Conservation (phyloP, 805 yeast genomes). For the Zygoascus biomembranicola region DNA sequence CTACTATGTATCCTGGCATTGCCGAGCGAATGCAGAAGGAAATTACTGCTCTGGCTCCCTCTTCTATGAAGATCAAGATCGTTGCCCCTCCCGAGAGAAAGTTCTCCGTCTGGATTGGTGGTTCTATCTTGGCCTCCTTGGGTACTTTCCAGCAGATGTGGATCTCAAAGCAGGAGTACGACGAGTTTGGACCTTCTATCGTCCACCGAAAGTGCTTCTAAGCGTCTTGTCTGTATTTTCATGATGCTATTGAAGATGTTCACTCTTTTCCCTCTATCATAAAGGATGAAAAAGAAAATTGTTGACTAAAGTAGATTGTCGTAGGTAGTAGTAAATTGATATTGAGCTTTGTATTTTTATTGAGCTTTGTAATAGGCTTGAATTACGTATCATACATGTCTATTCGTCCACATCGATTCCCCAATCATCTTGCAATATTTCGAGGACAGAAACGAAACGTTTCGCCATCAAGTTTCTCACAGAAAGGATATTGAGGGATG, state of each 20-base stretch:
- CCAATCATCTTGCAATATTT: neutral
- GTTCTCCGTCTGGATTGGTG: slow-evolving; percentile 99
- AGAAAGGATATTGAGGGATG: slow-evolving; percentile 1
- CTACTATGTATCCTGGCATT: slow-evolving; percentile 99
- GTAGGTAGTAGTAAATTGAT: slow-evolving; percentile 1
- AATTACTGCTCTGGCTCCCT: slow-evolving; percentile 98
- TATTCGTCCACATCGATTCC: no score
- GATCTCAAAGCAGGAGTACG: slow-evolving; percentile 99
- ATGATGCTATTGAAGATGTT: neutral
- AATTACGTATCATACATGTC: neutral
- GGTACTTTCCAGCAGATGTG: slow-evolving; percentile 99
- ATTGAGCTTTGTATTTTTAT: neutral
- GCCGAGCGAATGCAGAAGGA: slow-evolving; percentile 99
- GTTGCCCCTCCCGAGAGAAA: slow-evolving; percentile 99
- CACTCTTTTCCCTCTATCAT: neutral
- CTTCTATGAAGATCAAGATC: slow-evolving; percentile 99
- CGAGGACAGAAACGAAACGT: neutral
- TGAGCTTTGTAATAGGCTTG: neutral
- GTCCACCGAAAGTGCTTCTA: slow-evolving; percentile 95
- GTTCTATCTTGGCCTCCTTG: slow-evolving; percentile 96
- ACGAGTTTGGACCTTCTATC: slow-evolving; percentile 99
- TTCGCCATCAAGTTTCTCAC: slow-evolving; percentile 3
- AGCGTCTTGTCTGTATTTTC: slow-evolving; percentile 20
- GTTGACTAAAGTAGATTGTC: neutral
- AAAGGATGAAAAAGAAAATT: neutral